Percentiles rank a stretch among this genome's conserved stretches.
These are phyloP conservation scores for Wickerhamomyces ciferrii DNA, from an alignment of 805 yeast genomes.

Conservation along the genomic window DNA sequence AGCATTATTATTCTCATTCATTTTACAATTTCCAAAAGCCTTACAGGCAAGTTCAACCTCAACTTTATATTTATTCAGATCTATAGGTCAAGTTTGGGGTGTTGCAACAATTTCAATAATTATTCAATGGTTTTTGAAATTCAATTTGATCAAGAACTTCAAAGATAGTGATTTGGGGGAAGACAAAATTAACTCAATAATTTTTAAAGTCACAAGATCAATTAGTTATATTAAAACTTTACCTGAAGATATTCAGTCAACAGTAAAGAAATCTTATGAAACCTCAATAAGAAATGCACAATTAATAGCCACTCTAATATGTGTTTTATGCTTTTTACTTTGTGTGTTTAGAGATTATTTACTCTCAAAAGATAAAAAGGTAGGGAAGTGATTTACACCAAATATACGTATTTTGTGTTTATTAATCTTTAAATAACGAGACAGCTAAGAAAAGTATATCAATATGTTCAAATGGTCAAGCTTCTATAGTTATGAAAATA, in stretches of 20 bases:
- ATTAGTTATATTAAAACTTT: conserved; percentile 13
- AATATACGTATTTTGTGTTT: no score
- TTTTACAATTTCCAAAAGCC: conserved; percentile 60
- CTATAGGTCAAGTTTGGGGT: conserved; percentile 60
- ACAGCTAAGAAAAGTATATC: no score
- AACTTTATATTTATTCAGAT: conserved; percentile 57
- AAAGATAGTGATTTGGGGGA: conserved; percentile 1
- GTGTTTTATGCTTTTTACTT: conserved; percentile 5
- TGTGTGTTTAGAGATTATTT: conserved; percentile 4
- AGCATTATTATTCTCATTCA: conserved; percentile 57
- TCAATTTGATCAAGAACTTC: conserved; percentile 8
- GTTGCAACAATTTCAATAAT: conserved; percentile 35
- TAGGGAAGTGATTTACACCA: no score
- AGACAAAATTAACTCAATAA: conserved; percentile 5
- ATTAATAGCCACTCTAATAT: conserved; percentile 3
- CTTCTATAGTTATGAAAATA: background rate
- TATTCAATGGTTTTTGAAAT: conserved; percentile 5
- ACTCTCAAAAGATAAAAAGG: background rate
- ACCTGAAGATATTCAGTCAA: conserved; percentile 3
- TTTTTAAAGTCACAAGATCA: conserved; percentile 9
- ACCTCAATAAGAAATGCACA: conserved; percentile 12
- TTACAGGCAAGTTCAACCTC: conserved; percentile 63
- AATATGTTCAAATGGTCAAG: no score
- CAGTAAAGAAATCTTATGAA: conserved; percentile 9
- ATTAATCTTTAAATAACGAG: no score